Conservation (phyloP, 75 land plant genomes). For the Adiantum capillusveneris region DNA sequence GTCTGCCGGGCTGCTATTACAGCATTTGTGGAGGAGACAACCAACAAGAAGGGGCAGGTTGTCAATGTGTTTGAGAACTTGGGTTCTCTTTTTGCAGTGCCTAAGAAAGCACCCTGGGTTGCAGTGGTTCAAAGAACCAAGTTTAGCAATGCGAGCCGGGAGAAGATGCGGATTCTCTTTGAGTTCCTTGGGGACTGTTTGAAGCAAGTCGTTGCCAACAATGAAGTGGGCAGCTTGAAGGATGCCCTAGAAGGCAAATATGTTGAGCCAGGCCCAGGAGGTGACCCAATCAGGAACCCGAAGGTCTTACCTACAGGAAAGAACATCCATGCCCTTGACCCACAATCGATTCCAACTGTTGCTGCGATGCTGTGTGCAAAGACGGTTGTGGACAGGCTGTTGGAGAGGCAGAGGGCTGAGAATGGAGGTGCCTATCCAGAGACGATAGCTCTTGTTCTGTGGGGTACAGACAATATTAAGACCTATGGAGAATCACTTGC, state of each 20-base stretch:
- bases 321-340: conserved; percentile 97
- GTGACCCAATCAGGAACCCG: conserved; percentile 97
- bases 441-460: conserved; percentile 91
- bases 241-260: conserved; percentile 91
- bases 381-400: conserved; percentile 83
- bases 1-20: conserved; percentile 73
- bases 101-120: conserved; percentile 84
- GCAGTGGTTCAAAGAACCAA: conserved; percentile 65
- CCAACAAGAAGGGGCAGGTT: conserved; percentile 82
- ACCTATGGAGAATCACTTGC: conserved; percentile 99
- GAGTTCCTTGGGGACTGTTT: conserved; percentile 76
- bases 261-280: conserved; percentile 98
- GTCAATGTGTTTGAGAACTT: conserved; percentile 75
- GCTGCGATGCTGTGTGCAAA: conserved; percentile 98
- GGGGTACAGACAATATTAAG: conserved; percentile 99
- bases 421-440: conserved; percentile 98
- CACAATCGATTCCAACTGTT: conserved; percentile 91
- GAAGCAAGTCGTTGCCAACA: conserved; percentile 90
- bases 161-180: conserved; percentile 63
- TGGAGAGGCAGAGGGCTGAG: conserved; percentile 86
- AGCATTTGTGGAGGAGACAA: conserved; percentile 69
- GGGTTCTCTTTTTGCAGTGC: conserved; percentile 65
- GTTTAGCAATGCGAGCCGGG: conserved; percentile 64
- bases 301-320: conserved; percentile 98
- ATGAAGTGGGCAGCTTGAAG: conserved; percentile 82